Base-by-base conservation (phyloP, 345 rosid genomes). In the Brassica incana region DNA sequence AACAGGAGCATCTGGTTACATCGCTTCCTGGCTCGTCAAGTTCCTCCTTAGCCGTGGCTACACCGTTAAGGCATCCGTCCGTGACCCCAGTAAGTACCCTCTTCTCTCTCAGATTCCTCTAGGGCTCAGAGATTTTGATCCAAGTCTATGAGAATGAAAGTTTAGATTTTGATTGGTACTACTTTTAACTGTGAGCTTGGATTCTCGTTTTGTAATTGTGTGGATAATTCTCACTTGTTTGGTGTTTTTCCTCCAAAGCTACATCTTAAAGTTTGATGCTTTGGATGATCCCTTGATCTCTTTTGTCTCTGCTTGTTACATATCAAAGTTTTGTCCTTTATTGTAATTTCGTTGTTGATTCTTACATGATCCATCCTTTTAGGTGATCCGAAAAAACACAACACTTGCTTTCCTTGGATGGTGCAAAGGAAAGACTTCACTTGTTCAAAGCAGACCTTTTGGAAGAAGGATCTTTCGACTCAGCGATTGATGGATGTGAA, bases 381-480 rank as follows among this genome's bases (percentile, higher is more conserved):
- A 91, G 98, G 81, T 79, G 91, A 94, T 86, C 88, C 94, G 5
- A 88, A 73, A 74, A 90, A 85, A 92, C 89, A 11, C 85, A 79
- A 16, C 97, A 94, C 65, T 82, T 94, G 3, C 81, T 78, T 18
- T 79, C 87, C 3, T 86, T 94, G 63, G 90, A 90, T 18, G 97
- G 98, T 75, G 97, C 98, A 27, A 68, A 65, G n/a, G 89, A 88
- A 75, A 89, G 96, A 78, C 96, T 94, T 40, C 65, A 79, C 67
- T 77, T 94, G 81, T 88, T 89, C 75, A 88, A 94, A 86, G 98
- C 96, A 65, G 82, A 90, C 29, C 84, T 94, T 15, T 72, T 90
- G 81, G 92, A 85, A 50, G 90, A 92, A 83, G 94, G 94, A 20
- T 94, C 97, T 1, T 94, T 86, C 66, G 94, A 94, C 78, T 68